Evolutionary conservation across 306 rosid genomes (phyloP).

Genomic region (Rosa lucieae): DNA sequence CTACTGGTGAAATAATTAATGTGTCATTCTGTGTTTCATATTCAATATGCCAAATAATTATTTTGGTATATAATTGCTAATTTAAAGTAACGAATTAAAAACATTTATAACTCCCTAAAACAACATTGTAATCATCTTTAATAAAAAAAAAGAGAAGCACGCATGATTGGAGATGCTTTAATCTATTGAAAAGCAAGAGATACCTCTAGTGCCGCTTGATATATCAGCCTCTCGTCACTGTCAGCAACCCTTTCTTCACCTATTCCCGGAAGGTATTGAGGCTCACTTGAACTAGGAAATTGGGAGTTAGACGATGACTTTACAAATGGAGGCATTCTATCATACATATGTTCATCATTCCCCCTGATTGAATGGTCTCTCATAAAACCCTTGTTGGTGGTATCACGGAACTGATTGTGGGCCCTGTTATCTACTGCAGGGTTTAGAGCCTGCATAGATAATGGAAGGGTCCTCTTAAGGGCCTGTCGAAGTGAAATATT

Average conservation of each 20-base stretch:
- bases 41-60: not conserved
- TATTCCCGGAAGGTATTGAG: conserved; percentile 49
- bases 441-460: conserved; percentile 37
- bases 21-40: not conserved
- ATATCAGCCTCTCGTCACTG: conserved; percentile 78
- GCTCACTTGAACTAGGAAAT: conserved; percentile 56
- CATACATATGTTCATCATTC: conserved; percentile 48
- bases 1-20: not conserved
- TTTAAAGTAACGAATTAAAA: not conserved
- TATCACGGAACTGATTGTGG: conserved; percentile 47
- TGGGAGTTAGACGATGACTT: conserved; percentile 48
- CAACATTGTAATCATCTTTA: not conserved
- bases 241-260: conserved; percentile 68
- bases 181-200: conserved; percentile 4
- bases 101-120: not conserved
- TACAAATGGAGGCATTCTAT: conserved; percentile 63
- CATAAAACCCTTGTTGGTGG: conserved; percentile 42
- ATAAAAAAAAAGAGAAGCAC: not conserved
- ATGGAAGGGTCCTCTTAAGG: conserved; percentile 63
- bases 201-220: conserved; percentile 93
- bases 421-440: conserved; percentile 38
- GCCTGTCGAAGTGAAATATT: conserved; percentile 68
- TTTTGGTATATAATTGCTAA: not conserved
- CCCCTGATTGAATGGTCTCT: conserved; percentile 48
- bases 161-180: not conserved